phyloP scores from a whole-genome alignment of 2,329 filamentous ascomycete genomes.

The Aspergillus terreus region DNA sequence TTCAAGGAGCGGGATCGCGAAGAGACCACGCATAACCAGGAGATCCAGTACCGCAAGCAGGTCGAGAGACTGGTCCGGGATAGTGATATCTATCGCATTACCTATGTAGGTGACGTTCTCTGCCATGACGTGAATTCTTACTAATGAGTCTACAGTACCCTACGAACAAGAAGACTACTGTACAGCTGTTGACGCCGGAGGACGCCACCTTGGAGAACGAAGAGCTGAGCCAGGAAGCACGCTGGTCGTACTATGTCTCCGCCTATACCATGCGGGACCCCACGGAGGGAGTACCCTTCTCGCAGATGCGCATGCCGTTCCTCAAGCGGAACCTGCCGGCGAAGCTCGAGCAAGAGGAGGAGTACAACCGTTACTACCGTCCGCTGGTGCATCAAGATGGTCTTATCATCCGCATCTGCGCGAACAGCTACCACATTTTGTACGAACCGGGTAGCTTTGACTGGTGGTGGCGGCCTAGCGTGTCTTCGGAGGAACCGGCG shows the following conservation, averaged over 20 bases:
- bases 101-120: constrained; percentile 66
- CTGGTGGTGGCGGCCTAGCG: constrained; percentile 58
- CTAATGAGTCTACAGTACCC: constrained; percentile 55
- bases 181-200: constrained; percentile 83
- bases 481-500: constrained; percentile 23
- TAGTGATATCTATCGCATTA: constrained; percentile 83
- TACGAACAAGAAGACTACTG: constrained; percentile 61
- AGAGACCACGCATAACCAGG: constrained; percentile 82
- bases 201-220: constrained; percentile 74
- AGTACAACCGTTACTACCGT: constrained; percentile 53
- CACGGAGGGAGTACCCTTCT: constrained; percentile 71
- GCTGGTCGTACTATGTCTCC: constrained; percentile 95
- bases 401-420: constrained; percentile 68
- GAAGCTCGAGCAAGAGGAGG: constrained; percentile 59
- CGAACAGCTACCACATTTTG: constrained; percentile 75
- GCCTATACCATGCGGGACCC: constrained; percentile 85
- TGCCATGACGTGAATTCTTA: background rate
- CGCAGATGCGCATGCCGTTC: constrained; percentile 64
- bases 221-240: constrained; percentile 58
- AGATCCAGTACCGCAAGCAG: constrained; percentile 86
- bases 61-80: constrained; percentile 93
- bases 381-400: constrained; percentile 62
- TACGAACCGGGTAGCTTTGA: constrained; percentile 69
- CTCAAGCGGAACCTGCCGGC: constrained; percentile 67
- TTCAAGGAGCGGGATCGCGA: constrained; percentile 75